These are phyloP conservation scores for Crucihimalaya himalaica DNA, from an alignment of 345 rosid genomes.

Conservation along the genomic window DNA sequence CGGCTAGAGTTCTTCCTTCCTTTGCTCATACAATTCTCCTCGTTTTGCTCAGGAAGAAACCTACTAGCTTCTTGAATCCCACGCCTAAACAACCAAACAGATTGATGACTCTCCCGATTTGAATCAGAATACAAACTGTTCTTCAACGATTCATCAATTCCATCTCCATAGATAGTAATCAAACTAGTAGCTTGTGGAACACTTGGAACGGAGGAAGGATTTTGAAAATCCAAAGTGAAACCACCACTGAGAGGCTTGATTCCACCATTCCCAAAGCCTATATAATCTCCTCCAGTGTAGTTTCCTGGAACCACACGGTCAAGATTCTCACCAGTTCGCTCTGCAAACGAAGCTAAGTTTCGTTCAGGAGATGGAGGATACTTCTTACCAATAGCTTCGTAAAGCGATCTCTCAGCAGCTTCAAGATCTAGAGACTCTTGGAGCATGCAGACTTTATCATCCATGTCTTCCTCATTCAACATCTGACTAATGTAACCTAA, in stretches of 20 bases:
- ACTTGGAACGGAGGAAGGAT: slow-evolving; percentile 38
- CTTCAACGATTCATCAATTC: slow-evolving; percentile 54
- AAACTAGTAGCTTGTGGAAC: slow-evolving; percentile 49
- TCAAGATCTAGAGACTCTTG: slow-evolving; percentile 86
- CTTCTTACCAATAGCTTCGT: slow-evolving; percentile 83
- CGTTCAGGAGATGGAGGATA: slow-evolving; percentile 86
- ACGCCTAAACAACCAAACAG: slow-evolving; percentile 68
- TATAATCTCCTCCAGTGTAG: slow-evolving; percentile 31
- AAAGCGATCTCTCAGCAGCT: slow-evolving; percentile 88
- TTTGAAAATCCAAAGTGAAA: slow-evolving; percentile 34
- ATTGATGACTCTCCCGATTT: slow-evolving; percentile 53
- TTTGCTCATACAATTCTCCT: slow-evolving; percentile 36
- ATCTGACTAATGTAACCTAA: slow-evolving; percentile 83
- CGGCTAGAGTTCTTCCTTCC: slow-evolving; percentile 57
- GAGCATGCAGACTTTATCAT: slow-evolving; percentile 74
- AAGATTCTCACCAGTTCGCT: slow-evolving; percentile 28
- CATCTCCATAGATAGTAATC: slow-evolving; percentile 44
- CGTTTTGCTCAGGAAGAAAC: slow-evolving; percentile 56
- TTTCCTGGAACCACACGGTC: slow-evolving; percentile 44
- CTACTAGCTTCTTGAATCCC: slow-evolving; percentile 81
- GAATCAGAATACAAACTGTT: slow-evolving; percentile 46
- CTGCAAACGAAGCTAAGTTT: slow-evolving; percentile 16
- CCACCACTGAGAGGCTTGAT: slow-evolving; percentile 41
- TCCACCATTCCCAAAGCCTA: slow-evolving; percentile 21
- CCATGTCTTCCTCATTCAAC: slow-evolving; percentile 89